phyloP scores from a whole-genome alignment of 2,329 filamentous ascomycete genomes.

The Arthroderma sp. region DNA sequence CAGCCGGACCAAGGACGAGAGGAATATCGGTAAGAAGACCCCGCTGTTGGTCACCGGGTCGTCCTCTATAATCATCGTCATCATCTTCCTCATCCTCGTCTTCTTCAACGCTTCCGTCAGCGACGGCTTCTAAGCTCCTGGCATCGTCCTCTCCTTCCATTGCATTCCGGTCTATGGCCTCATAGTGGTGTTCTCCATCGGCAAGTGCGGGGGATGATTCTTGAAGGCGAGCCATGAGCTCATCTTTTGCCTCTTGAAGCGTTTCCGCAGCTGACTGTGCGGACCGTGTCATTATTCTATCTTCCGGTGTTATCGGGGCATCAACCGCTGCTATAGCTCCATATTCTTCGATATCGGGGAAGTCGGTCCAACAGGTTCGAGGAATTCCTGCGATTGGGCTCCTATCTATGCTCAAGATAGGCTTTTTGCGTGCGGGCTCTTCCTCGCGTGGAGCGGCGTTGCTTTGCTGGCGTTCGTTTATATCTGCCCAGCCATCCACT shows the following conservation, averaged over 20 bases:
- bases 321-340: slow-evolving; percentile 24
- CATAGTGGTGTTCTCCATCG: slow-evolving; percentile 30
- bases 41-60: slow-evolving; percentile 43
- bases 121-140: slow-evolving; percentile 29
- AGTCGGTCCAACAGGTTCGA: slow-evolving; percentile 29
- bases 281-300: slow-evolving; percentile 34
- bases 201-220: slow-evolving; percentile 29
- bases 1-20: slow-evolving; percentile 82
- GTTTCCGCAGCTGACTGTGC: slow-evolving; percentile 37
- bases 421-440: slow-evolving; percentile 26
- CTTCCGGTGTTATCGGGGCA: slow-evolving; percentile 31
- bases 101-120: slow-evolving; percentile 32
- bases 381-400: slow-evolving; percentile 27
- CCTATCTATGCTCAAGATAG: slow-evolving; percentile 30
- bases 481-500: slow-evolving; percentile 32
- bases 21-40: slow-evolving; percentile 87
- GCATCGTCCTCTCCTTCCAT: slow-evolving; percentile 30
- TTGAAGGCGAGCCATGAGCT: slow-evolving; percentile 36
- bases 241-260: slow-evolving; percentile 38
- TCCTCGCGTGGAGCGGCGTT: slow-evolving; percentile 11
- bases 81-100: slow-evolving; percentile 41
- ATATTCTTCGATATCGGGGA: slow-evolving; percentile 32
- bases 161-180: slow-evolving; percentile 27
- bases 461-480: slow-evolving; percentile 16
- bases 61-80: slow-evolving; percentile 39